Base-by-base conservation (phyloP, 1,284 basidiomycete species). In the Malassezia slooffiae region DNA sequence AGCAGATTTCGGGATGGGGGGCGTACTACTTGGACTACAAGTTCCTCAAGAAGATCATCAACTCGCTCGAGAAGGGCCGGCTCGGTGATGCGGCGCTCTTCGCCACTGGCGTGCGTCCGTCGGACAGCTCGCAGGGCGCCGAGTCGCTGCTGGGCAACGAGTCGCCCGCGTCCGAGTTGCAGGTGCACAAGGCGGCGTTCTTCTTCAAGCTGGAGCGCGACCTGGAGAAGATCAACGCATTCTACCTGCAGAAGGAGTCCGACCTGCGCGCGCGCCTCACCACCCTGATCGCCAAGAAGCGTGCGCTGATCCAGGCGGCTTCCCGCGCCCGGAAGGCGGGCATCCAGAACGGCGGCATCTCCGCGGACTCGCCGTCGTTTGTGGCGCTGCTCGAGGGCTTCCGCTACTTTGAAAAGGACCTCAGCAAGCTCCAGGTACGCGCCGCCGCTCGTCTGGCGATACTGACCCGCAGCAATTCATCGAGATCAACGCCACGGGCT, bases 151-250 rank as follows among this genome's bases (percentile, higher is more conserved):
- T 63, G 2, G 49, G 55, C 7, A 40, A 48, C 17, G 47, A 54
- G 31, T 53, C 60, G 29, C 58, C 54, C 27, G 54, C 57, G 7
- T 62, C 62, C 23, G 66, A 69, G 43, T 58, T 69, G 10, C 60
- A 61, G 39, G 86, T 88, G 13, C 88, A 95, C 74, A 88, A 91
- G 65, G 86, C 91, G 16, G 87, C 89, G 1, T 99, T 96, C 77
- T 97, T 99, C 76, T 97, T 96, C 78, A 96, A 91, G 67, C 78
- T 99, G 1, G 91, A 96, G 71, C 78, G 93, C 24, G 93, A 99
- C 71, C 75, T 97, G 16, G 93, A 97, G 74, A 99, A 97, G 90
- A 96, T 99, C 75, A 97, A 99, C 73, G 79, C 82, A n/a, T 97
- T 99, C 70, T 99, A 99, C 72, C 78, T 97, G 37, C 86, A 91